Evolutionary conservation across 495 filamentous ascomycete genomes (phyloP), one percentile per base, ranked within the genome.

Genomic region (Lentithecium fluviatile): DNA sequence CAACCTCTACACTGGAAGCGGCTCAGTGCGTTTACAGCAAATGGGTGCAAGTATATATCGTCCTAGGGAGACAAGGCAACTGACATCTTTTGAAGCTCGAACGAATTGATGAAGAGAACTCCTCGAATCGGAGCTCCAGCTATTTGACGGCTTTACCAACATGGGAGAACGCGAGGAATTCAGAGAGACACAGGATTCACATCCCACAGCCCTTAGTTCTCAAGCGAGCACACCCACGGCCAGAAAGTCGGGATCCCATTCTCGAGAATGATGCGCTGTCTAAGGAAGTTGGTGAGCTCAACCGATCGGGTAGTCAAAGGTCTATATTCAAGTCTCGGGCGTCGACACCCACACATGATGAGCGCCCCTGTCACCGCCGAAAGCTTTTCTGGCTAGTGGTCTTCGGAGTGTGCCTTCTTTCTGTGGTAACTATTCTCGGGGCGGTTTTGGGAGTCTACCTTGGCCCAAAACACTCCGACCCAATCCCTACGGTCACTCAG

Each of bases 401-500:
- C 0, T 12, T 36, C 4, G 6, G 55, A 3, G 45, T 45, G 10
- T 17, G 32, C 7, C 10, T 56, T 7, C 21, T 62, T 19, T 21
- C 42, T 25, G 15, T 62, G 11, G 59, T 51, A 2, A 45, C 56
- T 29, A 43, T 62, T 2, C 52, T 62, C 2, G 59, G 59, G 4
- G 59, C 59, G 7, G 59, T 62, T 49, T 34, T 62, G 0, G 59
- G 59, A 32, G 55, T 51, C 4, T 62, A 56, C 3, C n/a, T 50
- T 21, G 32, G n/a, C 36, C 36, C 26, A 4, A n/a, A 20, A n/a
- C n/a, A 43, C 10, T 26, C 56, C 1, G 5, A 24, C 12, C 52
- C 59, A 15, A 10, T 49, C 3, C 34, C 52, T n/a, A 38, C 52
- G 29, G 52, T 50, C 0, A 62, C 59, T 0, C 32, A 55, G 12